These are phyloP conservation scores for Puccinia hordei DNA, from an alignment of 1,284 basidiomycete species.

Conservation along the genomic window DNA sequence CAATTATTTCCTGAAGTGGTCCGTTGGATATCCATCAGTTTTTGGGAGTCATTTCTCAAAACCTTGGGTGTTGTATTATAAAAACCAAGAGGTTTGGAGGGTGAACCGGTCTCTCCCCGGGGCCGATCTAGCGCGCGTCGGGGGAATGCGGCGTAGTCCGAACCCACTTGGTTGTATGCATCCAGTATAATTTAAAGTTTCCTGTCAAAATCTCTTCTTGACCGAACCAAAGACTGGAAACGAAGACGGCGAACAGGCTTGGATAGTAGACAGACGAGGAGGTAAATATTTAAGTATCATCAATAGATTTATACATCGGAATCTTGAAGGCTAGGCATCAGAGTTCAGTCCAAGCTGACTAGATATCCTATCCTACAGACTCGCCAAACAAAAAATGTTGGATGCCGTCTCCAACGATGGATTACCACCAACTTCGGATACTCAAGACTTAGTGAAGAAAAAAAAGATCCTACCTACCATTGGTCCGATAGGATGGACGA, in stretches of 20 bases:
- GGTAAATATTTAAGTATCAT: no score
- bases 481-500: conserved; percentile 1
- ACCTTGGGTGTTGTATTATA: no score
- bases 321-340: not conserved
- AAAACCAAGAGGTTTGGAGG: no score
- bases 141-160: not conserved
- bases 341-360: no score
- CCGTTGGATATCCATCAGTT: no score
- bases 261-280: no score
- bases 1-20: no score
- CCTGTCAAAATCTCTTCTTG: not conserved
- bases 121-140: no score
- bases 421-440: not conserved
- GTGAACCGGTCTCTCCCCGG: no score
- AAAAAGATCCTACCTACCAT: not conserved
- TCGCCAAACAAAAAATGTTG: not conserved
- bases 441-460: not conserved
- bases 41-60: no score
- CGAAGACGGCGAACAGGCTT: no score
- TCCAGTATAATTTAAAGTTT: not conserved
- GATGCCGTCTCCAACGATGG: not conserved
- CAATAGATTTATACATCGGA: not conserved
- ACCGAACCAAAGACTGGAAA: not conserved
- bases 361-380: no score
- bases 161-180: not conserved